Conservation (phyloP, 2,329 filamentous ascomycete species). For the Arthrobotrys conoides region DNA sequence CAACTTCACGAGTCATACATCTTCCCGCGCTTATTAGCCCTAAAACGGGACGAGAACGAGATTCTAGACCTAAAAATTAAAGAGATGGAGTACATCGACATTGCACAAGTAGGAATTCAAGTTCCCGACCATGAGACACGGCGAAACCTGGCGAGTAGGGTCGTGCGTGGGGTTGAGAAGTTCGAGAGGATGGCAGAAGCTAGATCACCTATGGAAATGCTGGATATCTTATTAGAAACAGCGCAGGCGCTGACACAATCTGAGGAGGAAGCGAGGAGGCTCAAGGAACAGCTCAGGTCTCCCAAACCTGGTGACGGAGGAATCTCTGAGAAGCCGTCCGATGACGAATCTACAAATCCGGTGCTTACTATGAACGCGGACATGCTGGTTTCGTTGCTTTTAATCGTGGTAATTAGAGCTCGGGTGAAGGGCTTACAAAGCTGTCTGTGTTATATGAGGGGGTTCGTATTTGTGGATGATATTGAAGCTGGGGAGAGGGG, state of each 20-base stretch:
- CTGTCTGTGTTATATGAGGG: constrained; percentile 91
- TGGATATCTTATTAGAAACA: constrained; percentile 82
- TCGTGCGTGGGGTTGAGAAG: constrained; percentile 84
- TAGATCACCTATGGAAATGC: constrained; percentile 88
- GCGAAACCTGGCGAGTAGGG: constrained; percentile 81
- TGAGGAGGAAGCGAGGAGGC: constrained; percentile 66
- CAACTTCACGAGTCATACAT: constrained; percentile 88
- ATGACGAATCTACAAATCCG: constrained; percentile 69
- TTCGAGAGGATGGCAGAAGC: constrained; percentile 87
- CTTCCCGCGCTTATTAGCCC: constrained; percentile 83
- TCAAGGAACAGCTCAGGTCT: constrained; percentile 68
- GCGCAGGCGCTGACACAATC: constrained; percentile 85
- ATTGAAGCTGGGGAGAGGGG: constrained; percentile 96
- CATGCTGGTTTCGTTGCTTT: constrained; percentile 88
- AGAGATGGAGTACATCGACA: constrained; percentile 93
- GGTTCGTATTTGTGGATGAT: constrained; percentile 98
- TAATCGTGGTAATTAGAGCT: constrained; percentile 92
- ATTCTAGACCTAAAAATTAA: constrained; percentile 91
- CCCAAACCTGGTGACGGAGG: constrained; percentile 13
- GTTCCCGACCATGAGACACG: constrained; percentile 83
- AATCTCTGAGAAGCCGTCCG: constrained; percentile 71
- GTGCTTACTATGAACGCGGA: constrained; percentile 82
- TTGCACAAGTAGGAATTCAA: constrained; percentile 91
- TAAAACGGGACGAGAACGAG: constrained; percentile 84
- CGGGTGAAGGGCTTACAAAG: constrained; percentile 90